These are phyloP conservation scores for Penicillium griseofulvum DNA, from an alignment of 2,329 filamentous ascomycete genomes.

Conservation along the genomic window DNA sequence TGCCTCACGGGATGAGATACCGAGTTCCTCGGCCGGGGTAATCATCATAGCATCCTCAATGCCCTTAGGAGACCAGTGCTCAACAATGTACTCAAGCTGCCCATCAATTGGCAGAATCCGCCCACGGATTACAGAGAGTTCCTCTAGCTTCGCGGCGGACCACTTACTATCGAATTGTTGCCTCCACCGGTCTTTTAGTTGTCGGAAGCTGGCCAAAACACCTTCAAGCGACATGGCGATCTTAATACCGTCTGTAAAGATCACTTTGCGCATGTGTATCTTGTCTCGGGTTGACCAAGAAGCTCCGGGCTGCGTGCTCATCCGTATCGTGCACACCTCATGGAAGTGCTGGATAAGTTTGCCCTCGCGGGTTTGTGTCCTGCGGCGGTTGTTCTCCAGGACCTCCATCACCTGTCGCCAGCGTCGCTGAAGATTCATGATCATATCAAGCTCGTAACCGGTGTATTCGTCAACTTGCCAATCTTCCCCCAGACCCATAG, in stretches of 20 bases:
- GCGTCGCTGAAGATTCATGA: slow-evolving; percentile 11
- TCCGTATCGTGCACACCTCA: not conserved
- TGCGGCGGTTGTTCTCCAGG: not conserved
- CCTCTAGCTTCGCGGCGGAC: slow-evolving; percentile 8
- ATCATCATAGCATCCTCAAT: slow-evolving; percentile 1
- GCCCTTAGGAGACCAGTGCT: slow-evolving; percentile 9
- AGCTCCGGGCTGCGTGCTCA: not conserved
- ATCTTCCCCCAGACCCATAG: not conserved
- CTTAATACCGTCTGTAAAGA: slow-evolving; percentile 12
- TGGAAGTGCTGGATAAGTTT: not conserved
- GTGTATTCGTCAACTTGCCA: slow-evolving; percentile 5
- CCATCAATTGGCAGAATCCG: slow-evolving; percentile 5
- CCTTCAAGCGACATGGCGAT: slow-evolving; percentile 2
- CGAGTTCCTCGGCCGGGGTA: not conserved
- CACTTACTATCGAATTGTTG: not conserved
- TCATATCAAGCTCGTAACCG: not conserved
- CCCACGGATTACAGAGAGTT: slow-evolving; percentile 2
- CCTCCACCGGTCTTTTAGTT: slow-evolving; percentile 6
- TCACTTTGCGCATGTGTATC: slow-evolving; percentile 9
- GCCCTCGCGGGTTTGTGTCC: not conserved
- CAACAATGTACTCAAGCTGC: not conserved
- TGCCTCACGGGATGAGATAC: slow-evolving; percentile 5
- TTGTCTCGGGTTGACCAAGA: slow-evolving; percentile 1
- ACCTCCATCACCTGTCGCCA: slow-evolving; percentile 11
- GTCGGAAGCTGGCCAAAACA: not conserved